Base-by-base conservation (phyloP, 2,329 filamentous ascomycete species). In the Sclerotinia glacialis region DNA sequence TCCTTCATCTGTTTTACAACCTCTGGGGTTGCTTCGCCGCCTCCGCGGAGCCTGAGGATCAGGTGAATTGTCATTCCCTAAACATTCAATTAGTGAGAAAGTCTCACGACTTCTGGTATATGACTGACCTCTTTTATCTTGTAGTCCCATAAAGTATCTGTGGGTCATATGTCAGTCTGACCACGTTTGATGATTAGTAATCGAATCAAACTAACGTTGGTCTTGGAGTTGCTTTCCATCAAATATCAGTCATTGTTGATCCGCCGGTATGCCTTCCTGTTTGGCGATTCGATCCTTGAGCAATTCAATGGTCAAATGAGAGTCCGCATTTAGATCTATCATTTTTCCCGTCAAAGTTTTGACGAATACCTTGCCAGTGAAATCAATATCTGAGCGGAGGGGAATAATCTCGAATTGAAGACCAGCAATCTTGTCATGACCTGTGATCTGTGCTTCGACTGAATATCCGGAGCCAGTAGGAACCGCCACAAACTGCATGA, bases 401-500 rank as follows among this genome's bases (percentile, higher is more conserved):
- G 67, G 64, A 18, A 54, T 64, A 11, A 67, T 64, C 34, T 58
- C 56, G 23, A 68, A 58, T 28, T 64, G 64, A 7, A 68, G 34
- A 1, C 67, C 61, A 54, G 21, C 40, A 23, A 68, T 40, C 5
- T 52, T 26, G 23, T 69, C 68, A 0, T 16, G 16, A 4, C 21
- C 40, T 1, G 61, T 46, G 16, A 69, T 26, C 28, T 69, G 67
- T 26, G 55, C 58, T 47, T 68, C 67, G 21, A 66, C 62, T 1
- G 67, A 68, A 8, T 68, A 68, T 28, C 67, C 67, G 0, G 60
- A 52, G 23, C 64, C 65, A 47, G 31, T 8, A 16, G 55, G 56
- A 3, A 59, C 46, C 14, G 65, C 56, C 1, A 64, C 67, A 53
- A 68, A 66, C 14, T 69, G 69, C 54, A 55, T 66, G n/a, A 68